phyloP scores from a whole-genome alignment of 208 protist genomes.

The Acanthamoeba castellanii region DNA sequence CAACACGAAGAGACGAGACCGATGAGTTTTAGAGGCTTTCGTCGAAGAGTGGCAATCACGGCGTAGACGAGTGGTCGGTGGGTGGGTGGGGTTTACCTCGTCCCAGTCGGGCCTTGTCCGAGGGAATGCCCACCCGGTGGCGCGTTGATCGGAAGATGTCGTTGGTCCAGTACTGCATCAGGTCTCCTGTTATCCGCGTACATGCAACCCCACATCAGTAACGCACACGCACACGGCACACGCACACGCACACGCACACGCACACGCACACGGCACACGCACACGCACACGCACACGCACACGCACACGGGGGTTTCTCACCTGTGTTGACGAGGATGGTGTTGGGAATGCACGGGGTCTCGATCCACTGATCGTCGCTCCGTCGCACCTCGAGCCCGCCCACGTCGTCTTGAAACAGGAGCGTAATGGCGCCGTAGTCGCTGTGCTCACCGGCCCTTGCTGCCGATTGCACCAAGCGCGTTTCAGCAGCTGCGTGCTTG shows the following conservation, averaged over 20 bases:
- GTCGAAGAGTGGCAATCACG: not conserved
- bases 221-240: no score
- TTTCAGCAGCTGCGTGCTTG: not conserved
- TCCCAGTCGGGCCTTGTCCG: not conserved
- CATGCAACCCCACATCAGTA: no score
- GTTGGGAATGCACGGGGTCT: conserved; percentile 29
- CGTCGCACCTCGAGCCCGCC: conserved; percentile 44
- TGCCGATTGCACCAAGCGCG: not conserved
- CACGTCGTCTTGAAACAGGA: conserved; percentile 62
- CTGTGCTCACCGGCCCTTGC: conserved; percentile 43
- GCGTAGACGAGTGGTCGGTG: not conserved
- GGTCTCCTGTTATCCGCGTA: not conserved
- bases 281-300: no score
- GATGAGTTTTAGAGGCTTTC: not conserved
- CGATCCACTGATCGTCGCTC: conserved; percentile 31
- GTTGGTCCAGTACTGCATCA: conserved; percentile 65
- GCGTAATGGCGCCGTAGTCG: conserved; percentile 54
- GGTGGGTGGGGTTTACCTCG: not conserved
- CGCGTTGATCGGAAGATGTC: conserved; percentile 19
- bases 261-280: no score
- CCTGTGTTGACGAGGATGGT: conserved; percentile 55
- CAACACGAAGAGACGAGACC: not conserved
- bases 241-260: no score
- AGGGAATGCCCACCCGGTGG: conserved; percentile 14
- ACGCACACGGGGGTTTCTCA: not conserved